Base-by-base conservation (phyloP, 108 stramenopile species). In the Phaeodactylum tricornutum region DNA sequence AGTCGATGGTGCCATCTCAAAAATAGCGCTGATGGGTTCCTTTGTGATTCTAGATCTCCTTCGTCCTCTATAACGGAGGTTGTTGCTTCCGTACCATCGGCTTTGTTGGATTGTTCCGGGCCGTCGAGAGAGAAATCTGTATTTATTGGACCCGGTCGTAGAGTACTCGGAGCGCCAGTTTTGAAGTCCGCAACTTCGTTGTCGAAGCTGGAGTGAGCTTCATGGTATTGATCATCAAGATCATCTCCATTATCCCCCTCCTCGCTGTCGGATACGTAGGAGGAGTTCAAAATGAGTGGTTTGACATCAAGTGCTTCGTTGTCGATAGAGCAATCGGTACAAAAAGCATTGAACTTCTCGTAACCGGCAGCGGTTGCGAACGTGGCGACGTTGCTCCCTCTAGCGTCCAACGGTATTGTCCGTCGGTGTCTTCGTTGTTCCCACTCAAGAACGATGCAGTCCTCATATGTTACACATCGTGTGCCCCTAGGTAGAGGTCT, bases 341-440 rank as follows among this genome's bases (percentile, higher is more conserved):
- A 50, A 42, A 56, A 64, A n/a, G 55, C 55, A 12, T 33, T 12
- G 42, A 45, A 64, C 20, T 57, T 21, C 14, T 43, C 14, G 49
- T 43, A 64, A 9, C 63, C 63, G 11, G 47, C 37, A 4, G 63
- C 47, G 3, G 44, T 23, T 2, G 2, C 6, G 42, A 64, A 44
- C 1, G 55, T 64, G 20, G 48, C 38, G 14, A 64, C 56, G 19
- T 64, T 64, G 47, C 34, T 50, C 9, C 28, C 51, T 27, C 45
- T 33, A 17, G 37, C 19, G 8, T 43, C 41, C 2, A 64, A 15
- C 9, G 61, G 61, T 6, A 55, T 46, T 16, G 60, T 61, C 15
- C 29, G 17, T 20, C 36, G 25, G 19, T 28, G 16, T 12, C 28
- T 9, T 3, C 37, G 17, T 12, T 61, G 11, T 24, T 53, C 27